Evolutionary conservation across 371 early-diverging fungal genomes (phyloP).

Genomic region (Dipsacomyces acuminosporus): DNA sequence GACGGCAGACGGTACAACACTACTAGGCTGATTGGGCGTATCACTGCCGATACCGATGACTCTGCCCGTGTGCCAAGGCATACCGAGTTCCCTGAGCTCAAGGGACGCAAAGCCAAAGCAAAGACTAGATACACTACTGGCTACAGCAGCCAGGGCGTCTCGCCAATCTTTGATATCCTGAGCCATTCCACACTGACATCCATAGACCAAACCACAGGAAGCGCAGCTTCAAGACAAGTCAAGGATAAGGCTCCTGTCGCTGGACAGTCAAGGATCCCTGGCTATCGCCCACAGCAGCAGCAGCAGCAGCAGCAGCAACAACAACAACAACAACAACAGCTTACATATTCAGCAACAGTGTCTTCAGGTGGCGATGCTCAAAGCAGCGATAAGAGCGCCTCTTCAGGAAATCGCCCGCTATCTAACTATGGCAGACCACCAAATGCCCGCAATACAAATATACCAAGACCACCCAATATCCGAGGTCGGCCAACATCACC

Average conservation of each 20-base stretch:
- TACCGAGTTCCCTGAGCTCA: conserved; percentile 34
- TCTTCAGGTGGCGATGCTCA: too few species aligned
- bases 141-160: conserved; percentile 13
- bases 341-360: too few species aligned
- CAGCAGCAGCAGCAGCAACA: conserved; percentile 4
- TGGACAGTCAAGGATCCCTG: conserved; percentile 37
- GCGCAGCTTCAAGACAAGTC: neutral
- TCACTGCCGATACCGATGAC: conserved; percentile 30
- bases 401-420: conserved; percentile 20
- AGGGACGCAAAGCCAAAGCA: conserved; percentile 8
- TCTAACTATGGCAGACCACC: conserved; percentile 30
- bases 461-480: conserved; percentile 34
- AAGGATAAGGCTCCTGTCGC: neutral
- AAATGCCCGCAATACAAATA: conserved; percentile 21
- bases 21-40: conserved; percentile 23
- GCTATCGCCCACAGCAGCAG: conserved; percentile 13
- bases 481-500: conserved; percentile 30
- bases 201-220: too few species aligned
- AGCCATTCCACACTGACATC: neutral
- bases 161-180: conserved; percentile 32
- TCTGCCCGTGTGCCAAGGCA: conserved; percentile 19
- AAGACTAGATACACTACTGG: conserved; percentile 6
- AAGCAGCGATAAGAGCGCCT: too few species aligned
- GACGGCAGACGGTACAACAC: conserved; percentile 12
- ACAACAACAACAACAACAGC: neutral